These are phyloP conservation scores for Monilinia fructigena DNA, from an alignment of 2,329 filamentous ascomycete genomes.

Conservation along the genomic window DNA sequence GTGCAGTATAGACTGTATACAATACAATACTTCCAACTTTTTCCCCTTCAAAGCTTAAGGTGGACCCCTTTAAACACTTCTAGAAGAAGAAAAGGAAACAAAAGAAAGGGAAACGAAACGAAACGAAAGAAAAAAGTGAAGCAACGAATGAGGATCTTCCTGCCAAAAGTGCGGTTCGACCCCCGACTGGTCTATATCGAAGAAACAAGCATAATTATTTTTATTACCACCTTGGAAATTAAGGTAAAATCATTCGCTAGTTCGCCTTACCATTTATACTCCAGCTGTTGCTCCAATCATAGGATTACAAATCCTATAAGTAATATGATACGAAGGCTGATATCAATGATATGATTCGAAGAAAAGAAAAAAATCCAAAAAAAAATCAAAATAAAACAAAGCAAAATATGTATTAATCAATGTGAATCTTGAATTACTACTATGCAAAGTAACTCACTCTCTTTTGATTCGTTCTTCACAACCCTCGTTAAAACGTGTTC, in stretches of 20 bases:
- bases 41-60: too few species aligned
- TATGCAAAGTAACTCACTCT: not conserved
- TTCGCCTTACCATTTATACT: constrained; percentile 25
- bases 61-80: too few species aligned
- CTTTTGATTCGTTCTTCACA: constrained; percentile 20
- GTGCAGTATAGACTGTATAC: too few species aligned
- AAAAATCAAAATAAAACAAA: too few species aligned
- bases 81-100: too few species aligned
- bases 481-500: constrained; percentile 23
- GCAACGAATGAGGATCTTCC: constrained; percentile 32
- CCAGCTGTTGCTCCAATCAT: not conserved
- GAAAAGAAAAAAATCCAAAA: too few species aligned
- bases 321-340: too few species aligned
- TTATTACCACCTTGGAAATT: not conserved
- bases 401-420: too few species aligned
- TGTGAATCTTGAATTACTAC: too few species aligned
- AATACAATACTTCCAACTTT: too few species aligned
- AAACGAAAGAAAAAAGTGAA: constrained; percentile 27
- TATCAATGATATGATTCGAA: too few species aligned
- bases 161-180: constrained; percentile 22
- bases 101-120: too few species aligned
- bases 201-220: not conserved
- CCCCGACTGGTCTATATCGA: constrained; percentile 28
- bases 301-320: not conserved
- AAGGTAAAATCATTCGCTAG: constrained; percentile 21